phyloP scores from a whole-genome alignment of 345 rosid genomes.

The Dimocarpus longan region DNA sequence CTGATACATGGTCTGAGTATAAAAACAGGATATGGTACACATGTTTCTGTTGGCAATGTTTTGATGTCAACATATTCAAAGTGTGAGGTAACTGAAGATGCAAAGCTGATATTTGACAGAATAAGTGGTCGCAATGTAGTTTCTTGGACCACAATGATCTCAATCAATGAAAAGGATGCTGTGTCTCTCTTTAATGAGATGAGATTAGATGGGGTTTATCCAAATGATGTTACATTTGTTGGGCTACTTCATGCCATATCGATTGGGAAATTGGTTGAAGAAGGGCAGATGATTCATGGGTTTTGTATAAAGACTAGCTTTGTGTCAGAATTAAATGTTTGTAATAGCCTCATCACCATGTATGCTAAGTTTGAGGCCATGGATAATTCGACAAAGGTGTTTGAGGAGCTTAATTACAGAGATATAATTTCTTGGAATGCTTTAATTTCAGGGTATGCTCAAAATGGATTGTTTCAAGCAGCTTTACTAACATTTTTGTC shows the following conservation, averaged over 20 bases:
- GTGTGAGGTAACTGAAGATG: slow-evolving; percentile 59
- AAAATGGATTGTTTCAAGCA: slow-evolving; percentile 60
- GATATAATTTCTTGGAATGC: slow-evolving; percentile 85
- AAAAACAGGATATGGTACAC: slow-evolving; percentile 64
- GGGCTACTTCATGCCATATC: slow-evolving; percentile 63
- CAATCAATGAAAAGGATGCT: slow-evolving; percentile 54
- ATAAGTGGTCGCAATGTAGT: slow-evolving; percentile 73
- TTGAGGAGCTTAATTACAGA: slow-evolving; percentile 52
- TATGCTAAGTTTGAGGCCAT: slow-evolving; percentile 70
- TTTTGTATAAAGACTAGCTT: slow-evolving; percentile 58
- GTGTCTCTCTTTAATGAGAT: slow-evolving; percentile 58
- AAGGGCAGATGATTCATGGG: slow-evolving; percentile 68
- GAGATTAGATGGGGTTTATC: slow-evolving; percentile 68
- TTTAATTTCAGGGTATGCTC: slow-evolving; percentile 76
- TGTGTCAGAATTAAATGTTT: slow-evolving; percentile 52
- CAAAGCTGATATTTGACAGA: slow-evolving; percentile 50
- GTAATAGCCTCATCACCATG: slow-evolving; percentile 82
- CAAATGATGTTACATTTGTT: slow-evolving; percentile 80
- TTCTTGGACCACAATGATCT: slow-evolving; percentile 88
- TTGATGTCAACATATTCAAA: slow-evolving; percentile 75
- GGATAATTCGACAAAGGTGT: slow-evolving; percentile 56
- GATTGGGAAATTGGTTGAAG: slow-evolving; percentile 38
- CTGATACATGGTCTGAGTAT: slow-evolving; percentile 77
- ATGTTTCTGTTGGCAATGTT: slow-evolving; percentile 65
- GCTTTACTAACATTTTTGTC: slow-evolving; percentile 52